A percentile compares a stretch with the other conserved stretches of the same genome.
Conservation (phyloP, 805 yeast genomes). For the Crinitomyces ghanaensis region DNA sequence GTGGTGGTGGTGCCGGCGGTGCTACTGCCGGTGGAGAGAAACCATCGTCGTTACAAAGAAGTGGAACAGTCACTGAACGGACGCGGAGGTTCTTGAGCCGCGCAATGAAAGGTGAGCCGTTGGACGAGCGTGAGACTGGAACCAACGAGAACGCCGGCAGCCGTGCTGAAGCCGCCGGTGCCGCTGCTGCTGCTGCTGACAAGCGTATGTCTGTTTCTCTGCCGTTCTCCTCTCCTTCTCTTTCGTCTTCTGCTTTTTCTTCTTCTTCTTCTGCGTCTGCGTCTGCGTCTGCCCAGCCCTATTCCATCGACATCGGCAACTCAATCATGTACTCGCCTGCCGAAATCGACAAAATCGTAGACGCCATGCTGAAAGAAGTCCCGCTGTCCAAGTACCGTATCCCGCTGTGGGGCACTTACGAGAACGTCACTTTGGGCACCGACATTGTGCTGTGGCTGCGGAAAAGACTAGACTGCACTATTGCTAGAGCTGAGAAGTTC, state of each 20-base stretch:
- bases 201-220: background rate
- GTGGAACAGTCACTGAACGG: background rate
- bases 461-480: constrained; percentile 37
- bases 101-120: too few species aligned
- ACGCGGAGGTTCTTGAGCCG: too few species aligned
- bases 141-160: constrained; percentile 3
- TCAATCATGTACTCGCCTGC: constrained; percentile 25
- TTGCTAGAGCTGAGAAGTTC: constrained; percentile 56
- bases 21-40: background rate
- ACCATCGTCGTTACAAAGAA: too few species aligned
- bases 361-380: constrained; percentile 34
- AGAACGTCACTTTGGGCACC: constrained; percentile 50
- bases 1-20: background rate
- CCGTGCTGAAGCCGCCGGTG: background rate
- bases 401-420: constrained; percentile 57
- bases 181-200: constrained; percentile 2
- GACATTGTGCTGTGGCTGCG: constrained; percentile 49
- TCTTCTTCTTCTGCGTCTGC: background rate
- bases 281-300: background rate
- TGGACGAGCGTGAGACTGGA: too few species aligned
- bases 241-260: background rate
- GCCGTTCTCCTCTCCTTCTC: background rate
- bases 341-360: constrained; percentile 32
- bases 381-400: constrained; percentile 46
- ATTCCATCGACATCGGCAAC: constrained; percentile 21